phyloP scores from a whole-genome alignment of 306 rosid genomes.

The Alnus glutinosa region DNA sequence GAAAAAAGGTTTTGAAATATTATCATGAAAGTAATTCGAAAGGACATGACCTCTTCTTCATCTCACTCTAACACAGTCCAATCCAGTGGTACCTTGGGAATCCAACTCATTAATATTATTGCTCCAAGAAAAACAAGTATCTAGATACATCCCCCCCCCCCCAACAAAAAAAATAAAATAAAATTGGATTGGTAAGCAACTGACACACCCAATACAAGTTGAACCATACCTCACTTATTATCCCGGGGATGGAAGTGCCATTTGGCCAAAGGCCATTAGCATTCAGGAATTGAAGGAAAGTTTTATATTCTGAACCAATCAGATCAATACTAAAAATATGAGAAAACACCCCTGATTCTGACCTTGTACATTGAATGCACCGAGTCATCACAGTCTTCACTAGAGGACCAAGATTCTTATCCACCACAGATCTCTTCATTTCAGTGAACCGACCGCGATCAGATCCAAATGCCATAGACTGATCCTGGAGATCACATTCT shows the following conservation, averaged over 20 bases:
- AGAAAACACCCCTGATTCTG: slow-evolving; percentile 18
- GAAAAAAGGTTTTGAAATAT: background rate
- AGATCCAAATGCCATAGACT: slow-evolving; percentile 99
- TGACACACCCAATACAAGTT: background rate
- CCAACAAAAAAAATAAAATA: no score
- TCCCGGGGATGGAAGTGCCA: background rate
- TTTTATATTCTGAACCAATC: slow-evolving; percentile 7
- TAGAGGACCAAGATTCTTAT: slow-evolving; percentile 96
- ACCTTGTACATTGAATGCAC: slow-evolving; percentile 99
- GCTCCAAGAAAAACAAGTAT: background rate
- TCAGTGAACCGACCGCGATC: slow-evolving; percentile 99
- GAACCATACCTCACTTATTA: background rate
- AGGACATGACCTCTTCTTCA: background rate
- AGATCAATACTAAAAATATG: background rate
- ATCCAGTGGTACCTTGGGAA: background rate
- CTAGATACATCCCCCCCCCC: background rate
- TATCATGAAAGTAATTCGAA: background rate
- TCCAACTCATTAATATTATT: background rate
- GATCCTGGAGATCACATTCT: slow-evolving; percentile 99
- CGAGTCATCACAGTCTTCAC: slow-evolving; percentile 99
- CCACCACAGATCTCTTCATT: slow-evolving; percentile 94
- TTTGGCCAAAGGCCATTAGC: background rate
- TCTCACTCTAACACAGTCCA: background rate
- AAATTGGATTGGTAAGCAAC: background rate
- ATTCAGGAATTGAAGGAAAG: background rate